Base-by-base conservation (phyloP, 1,284 basidiomycete species). In the Neonothopanus nambi region DNA sequence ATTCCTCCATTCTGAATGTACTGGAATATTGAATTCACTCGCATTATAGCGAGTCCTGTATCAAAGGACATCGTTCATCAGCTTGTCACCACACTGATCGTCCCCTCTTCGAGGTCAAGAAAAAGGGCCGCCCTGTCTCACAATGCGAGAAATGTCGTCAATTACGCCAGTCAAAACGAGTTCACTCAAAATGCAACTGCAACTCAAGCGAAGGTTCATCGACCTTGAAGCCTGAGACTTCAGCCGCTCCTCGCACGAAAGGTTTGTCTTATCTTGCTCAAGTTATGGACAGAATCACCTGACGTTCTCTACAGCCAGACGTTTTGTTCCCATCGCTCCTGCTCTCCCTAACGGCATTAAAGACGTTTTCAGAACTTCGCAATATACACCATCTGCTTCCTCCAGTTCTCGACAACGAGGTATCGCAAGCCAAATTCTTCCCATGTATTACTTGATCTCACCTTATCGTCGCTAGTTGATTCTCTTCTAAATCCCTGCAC, bases 11-110 rank as follows among this genome's bases (percentile, higher is more conserved):
- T 33, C 30, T 3, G 24, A 3, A 35, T 15, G n/a, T 11, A n/a
- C 20, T 39, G 20, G 15, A 20, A 15, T 21, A 23, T 23, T 24
- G 12, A 43, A 5, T 6, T 17, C 21, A 7, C 43, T 11, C n/a
- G 30, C 8, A 7, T 20, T 26, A n/a, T 61, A 93, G 91, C 69
- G 88, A 89, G 71, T 87, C 90, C 9, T 94, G 91, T 68, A 93
- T 93, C 69, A 93, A 93, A 71, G 91, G 91, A 2, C 91, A 93
- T 64, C 82, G 91, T 51, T 92, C 91, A 2, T 91, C 91, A 1
- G 83, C 82, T 11, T 94, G 91, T 66, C 80, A 81, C 37, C 91
- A 93, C 65, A 85, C 84, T 44, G 88, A 91, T 59, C 79, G 91
- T 8, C 89, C 90, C 2, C 74, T 93, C 11, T 92, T 89, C 60